A percentile compares a stretch with the other conserved stretches of the same genome.
Conservation (phyloP, 2,329 filamentous ascomycete species). For the Colletotrichum tabaci region DNA sequence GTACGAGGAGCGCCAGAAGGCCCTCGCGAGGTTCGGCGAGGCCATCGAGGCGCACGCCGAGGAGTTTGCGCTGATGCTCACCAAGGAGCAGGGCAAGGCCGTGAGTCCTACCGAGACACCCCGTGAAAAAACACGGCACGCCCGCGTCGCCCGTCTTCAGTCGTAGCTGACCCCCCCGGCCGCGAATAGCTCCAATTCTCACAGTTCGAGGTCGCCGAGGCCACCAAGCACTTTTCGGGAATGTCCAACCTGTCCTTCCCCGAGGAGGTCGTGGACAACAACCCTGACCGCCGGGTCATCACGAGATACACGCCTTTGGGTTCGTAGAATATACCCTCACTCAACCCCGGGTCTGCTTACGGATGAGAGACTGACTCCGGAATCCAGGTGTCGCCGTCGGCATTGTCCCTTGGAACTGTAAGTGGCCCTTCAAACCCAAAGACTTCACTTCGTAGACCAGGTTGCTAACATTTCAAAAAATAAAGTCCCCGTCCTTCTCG, state of each 20-base stretch:
- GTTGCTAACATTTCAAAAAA: constrained; percentile 2
- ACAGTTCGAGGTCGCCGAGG: constrained; percentile 32
- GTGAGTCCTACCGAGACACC: constrained; percentile 26
- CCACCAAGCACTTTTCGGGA: constrained; percentile 33
- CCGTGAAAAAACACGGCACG: not conserved
- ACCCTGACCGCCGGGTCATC: constrained; percentile 49
- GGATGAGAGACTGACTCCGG: not conserved
- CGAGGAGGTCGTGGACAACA: constrained; percentile 42
- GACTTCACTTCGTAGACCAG: not conserved
- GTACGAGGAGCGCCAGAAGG: constrained; percentile 50
- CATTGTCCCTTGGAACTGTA: constrained; percentile 71
- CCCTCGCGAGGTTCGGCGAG: constrained; percentile 43
- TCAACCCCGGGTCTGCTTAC: constrained; percentile 38
- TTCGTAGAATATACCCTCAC: constrained; percentile 29
- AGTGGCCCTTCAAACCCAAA: constrained; percentile 65
- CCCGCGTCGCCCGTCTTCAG: not conserved
- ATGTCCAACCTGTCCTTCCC: constrained; percentile 29
- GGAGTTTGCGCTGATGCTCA: constrained; percentile 40
- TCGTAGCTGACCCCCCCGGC: constrained; percentile 1
- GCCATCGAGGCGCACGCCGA: constrained; percentile 38
- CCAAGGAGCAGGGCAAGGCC: constrained; percentile 46
- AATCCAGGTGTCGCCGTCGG: constrained; percentile 54
- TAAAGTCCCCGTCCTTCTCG: constrained; percentile 39
- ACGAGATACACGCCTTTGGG: constrained; percentile 56
- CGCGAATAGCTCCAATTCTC: constrained; percentile 27